Conservation (phyloP, 2,329 filamentous ascomycete species). For the Cercospora beticola region DNA sequence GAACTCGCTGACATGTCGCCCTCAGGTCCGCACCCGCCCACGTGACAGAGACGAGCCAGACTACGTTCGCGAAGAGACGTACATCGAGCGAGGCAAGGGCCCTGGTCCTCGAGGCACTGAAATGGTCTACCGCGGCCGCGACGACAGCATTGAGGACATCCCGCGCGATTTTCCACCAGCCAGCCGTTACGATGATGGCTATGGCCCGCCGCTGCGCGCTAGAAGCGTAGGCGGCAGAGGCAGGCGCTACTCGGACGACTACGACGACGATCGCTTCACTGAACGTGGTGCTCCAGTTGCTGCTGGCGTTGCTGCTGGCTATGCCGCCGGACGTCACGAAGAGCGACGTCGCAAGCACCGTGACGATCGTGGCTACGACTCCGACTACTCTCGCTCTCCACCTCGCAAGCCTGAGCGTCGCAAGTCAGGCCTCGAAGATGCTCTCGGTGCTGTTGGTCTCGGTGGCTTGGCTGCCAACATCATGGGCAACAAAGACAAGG, state of each 20-base stretch:
- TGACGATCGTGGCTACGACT: constrained; percentile 49
- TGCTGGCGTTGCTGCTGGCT: constrained; percentile 44
- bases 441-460: constrained; percentile 58
- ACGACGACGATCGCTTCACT: constrained; percentile 61
- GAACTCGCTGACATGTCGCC: constrained; percentile 17
- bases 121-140: constrained; percentile 57
- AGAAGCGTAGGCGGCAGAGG: constrained; percentile 57
- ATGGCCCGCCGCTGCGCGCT: constrained; percentile 56
- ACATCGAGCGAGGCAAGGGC: constrained; percentile 49
- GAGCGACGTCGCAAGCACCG: constrained; percentile 43
- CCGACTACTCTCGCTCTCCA: constrained; percentile 46
- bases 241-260: constrained; percentile 39
- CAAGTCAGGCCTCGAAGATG: constrained; percentile 63
- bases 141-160: constrained; percentile 84
- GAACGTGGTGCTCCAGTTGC: constrained; percentile 43
- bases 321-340: constrained; percentile 37
- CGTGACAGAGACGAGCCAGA: constrained; percentile 53
- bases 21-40: constrained; percentile 40
- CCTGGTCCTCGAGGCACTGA: constrained; percentile 43
- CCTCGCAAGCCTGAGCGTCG: constrained; percentile 47
- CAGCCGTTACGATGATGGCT: constrained; percentile 33
- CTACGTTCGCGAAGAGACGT: constrained; percentile 51
- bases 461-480: constrained; percentile 54
- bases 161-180: constrained; percentile 75
- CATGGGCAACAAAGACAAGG: constrained; percentile 57